Evolutionary conservation across 2,329 filamentous ascomycete genomes (phyloP).

Genomic region (Paraphoma chrysanthemicola): DNA sequence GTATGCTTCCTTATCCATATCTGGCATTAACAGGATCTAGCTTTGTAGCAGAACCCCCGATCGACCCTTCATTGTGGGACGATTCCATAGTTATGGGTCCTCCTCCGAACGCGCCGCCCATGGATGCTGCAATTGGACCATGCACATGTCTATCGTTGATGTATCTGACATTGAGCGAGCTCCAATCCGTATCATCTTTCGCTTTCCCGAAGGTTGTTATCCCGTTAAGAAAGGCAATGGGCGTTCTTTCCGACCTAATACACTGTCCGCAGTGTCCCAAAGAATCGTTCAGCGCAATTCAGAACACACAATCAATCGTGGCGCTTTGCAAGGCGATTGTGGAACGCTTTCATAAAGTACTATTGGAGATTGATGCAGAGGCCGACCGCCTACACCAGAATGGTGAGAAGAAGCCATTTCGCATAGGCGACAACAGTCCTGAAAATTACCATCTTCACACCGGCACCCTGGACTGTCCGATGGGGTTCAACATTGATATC

Average conservation of each 20-base stretch:
- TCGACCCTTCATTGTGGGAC: slow-evolving; percentile 40
- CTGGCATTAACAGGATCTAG: slow-evolving; percentile 6
- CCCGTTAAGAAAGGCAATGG: slow-evolving; percentile 51
- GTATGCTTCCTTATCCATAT: no score
- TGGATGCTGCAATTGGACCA: slow-evolving; percentile 11
- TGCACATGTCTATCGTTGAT: slow-evolving; percentile 57
- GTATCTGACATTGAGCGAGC: slow-evolving; percentile 52
- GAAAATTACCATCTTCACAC: slow-evolving; percentile 52
- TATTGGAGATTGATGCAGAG: slow-evolving; percentile 51
- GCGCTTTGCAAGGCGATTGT: slow-evolving; percentile 52
- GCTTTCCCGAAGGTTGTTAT: slow-evolving; percentile 53
- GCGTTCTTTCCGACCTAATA: slow-evolving; percentile 48
- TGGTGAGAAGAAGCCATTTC: slow-evolving; percentile 50
- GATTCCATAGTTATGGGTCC: background rate
- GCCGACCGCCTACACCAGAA: slow-evolving; percentile 36
- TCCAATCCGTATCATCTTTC: slow-evolving; percentile 48
- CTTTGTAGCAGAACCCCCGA: slow-evolving; percentile 16
- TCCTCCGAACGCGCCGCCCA: background rate
- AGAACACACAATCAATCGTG: slow-evolving; percentile 53
- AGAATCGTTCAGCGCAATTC: slow-evolving; percentile 51
- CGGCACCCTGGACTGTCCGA: slow-evolving; percentile 50
- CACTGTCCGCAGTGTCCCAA: slow-evolving; percentile 52
- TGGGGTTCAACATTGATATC: slow-evolving; percentile 54
- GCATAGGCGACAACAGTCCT: slow-evolving; percentile 52
- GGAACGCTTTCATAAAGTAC: slow-evolving; percentile 51